phyloP scores from a whole-genome alignment of 2,329 filamentous ascomycete genomes.

The Atkinsonella hypoxylon region DNA sequence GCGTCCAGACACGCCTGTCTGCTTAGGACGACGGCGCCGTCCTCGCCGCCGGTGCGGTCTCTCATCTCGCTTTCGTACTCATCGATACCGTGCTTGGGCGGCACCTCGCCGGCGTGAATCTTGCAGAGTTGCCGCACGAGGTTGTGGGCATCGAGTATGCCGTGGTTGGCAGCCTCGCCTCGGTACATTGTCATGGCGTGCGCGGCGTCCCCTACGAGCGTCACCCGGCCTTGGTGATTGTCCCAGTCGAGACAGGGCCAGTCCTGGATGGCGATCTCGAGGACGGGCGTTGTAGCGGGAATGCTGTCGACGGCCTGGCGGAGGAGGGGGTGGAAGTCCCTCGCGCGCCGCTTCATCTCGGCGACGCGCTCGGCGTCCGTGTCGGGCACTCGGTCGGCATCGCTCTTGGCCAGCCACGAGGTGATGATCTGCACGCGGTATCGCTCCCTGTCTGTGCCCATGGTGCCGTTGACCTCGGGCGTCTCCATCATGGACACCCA shows the following conservation, averaged over 20 bases:
- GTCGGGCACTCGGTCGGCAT: slow-evolving; percentile 22
- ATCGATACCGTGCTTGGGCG: slow-evolving; percentile 11
- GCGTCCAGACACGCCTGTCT: slow-evolving; percentile 22
- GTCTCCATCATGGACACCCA: slow-evolving; percentile 36
- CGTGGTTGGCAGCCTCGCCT: slow-evolving; percentile 28
- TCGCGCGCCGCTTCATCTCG: slow-evolving; percentile 27
- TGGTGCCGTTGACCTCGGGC: slow-evolving; percentile 23
- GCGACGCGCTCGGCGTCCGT: slow-evolving; percentile 20
- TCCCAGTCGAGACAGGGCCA: slow-evolving; percentile 28
- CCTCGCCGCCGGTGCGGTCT: slow-evolving; percentile 12
- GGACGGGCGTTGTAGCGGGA: slow-evolving; percentile 25
- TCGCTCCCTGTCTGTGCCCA: slow-evolving; percentile 17
- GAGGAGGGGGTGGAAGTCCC: slow-evolving; percentile 25
- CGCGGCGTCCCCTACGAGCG: slow-evolving; percentile 40
- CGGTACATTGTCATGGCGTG: slow-evolving; percentile 48
- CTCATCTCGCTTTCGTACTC: slow-evolving; percentile 21
- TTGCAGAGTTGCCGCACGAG: slow-evolving; percentile 15
- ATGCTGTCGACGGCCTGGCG: slow-evolving; percentile 29
- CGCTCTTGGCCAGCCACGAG: slow-evolving; percentile 29
- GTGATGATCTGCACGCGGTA: slow-evolving; percentile 33
- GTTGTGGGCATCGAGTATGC: slow-evolving; percentile 25
- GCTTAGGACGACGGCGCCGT: slow-evolving; percentile 18
- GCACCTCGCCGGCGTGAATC: slow-evolving; percentile 7
- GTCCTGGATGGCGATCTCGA: slow-evolving; percentile 25
- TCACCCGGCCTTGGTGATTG: slow-evolving; percentile 29